Conservation (phyloP, 2,329 filamentous ascomycete genomes). For the Fusarium papillatum region DNA sequence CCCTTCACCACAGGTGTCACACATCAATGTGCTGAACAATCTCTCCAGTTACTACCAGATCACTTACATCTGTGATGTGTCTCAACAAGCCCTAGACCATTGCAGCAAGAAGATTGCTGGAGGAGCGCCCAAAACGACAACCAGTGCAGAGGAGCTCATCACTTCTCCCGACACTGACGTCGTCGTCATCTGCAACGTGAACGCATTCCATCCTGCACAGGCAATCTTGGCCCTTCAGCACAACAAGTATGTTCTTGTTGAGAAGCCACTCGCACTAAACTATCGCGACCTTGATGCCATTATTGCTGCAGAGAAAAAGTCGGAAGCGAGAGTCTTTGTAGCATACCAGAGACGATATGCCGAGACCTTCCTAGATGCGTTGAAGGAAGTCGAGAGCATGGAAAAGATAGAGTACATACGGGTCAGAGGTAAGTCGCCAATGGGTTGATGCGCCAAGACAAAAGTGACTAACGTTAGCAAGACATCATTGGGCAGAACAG, state of each 20-base stretch:
- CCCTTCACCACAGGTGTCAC: too few species aligned
- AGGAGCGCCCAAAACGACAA: slow-evolving; percentile 46
- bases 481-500: slow-evolving; percentile 65
- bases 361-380: slow-evolving; percentile 63
- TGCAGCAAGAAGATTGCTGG: slow-evolving; percentile 42
- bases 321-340: slow-evolving; percentile 64
- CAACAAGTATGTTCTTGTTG: slow-evolving; percentile 70
- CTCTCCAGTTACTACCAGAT: slow-evolving; percentile 59
- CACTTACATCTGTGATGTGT: slow-evolving; percentile 66
- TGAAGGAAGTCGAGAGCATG: slow-evolving; percentile 66
- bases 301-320: slow-evolving; percentile 60
- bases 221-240: slow-evolving; percentile 64
- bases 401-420: slow-evolving; percentile 68
- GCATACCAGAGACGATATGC: slow-evolving; percentile 75
- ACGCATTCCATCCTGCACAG: slow-evolving; percentile 68
- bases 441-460: neutral
- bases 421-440: slow-evolving; percentile 41
- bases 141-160: slow-evolving; percentile 57
- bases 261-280: slow-evolving; percentile 69
- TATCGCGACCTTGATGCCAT: slow-evolving; percentile 61
- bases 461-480: neutral
- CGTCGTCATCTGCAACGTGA: slow-evolving; percentile 65
- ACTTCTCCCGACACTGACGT: slow-evolving; percentile 60
- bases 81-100: slow-evolving; percentile 46
- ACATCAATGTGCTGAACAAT: slow-evolving; percentile 63